phyloP scores from a whole-genome alignment of 2,329 filamentous ascomycete species.

The Neurospora sp. region DNA sequence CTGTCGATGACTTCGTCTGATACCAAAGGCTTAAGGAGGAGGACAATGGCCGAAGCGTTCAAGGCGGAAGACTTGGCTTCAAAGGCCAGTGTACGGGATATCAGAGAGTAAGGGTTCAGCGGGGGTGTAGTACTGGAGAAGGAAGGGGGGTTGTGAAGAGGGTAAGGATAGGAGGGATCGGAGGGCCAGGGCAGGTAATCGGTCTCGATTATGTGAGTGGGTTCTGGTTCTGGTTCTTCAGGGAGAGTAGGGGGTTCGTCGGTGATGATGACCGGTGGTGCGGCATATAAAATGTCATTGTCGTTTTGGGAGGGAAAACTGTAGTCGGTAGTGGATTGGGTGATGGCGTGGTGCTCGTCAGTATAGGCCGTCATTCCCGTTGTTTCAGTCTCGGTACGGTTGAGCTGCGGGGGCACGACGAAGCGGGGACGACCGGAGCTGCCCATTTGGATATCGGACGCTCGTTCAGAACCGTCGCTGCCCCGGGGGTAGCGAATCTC shows the following conservation, averaged over 20 bases:
- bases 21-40: constrained; percentile 49
- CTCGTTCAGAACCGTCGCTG: constrained; percentile 25
- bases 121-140: constrained; percentile 24
- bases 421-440: constrained; percentile 29
- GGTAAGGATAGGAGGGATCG: constrained; percentile 46
- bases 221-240: constrained; percentile 9
- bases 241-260: constrained; percentile 8
- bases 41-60: constrained; percentile 50
- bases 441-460: constrained; percentile 21
- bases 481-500: constrained; percentile 13
- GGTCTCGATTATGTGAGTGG: constrained; percentile 39
- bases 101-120: constrained; percentile 45
- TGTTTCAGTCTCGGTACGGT: constrained; percentile 17
- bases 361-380: constrained; percentile 14
- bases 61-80: constrained; percentile 47
- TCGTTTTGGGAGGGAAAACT: constrained; percentile 22
- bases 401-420: constrained; percentile 23
- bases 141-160: constrained; percentile 19
- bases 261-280: constrained; percentile 3
- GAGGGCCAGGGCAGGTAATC: constrained; percentile 51
- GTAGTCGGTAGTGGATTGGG: constrained; percentile 33
- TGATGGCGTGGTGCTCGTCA: constrained; percentile 29
- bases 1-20: constrained; percentile 44
- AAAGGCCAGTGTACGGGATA: constrained; percentile 45
- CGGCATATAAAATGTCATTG: constrained; percentile 7